Base-by-base conservation (phyloP, 2,329 filamentous ascomycete genomes). In the Clonostachys chloroleuca region DNA sequence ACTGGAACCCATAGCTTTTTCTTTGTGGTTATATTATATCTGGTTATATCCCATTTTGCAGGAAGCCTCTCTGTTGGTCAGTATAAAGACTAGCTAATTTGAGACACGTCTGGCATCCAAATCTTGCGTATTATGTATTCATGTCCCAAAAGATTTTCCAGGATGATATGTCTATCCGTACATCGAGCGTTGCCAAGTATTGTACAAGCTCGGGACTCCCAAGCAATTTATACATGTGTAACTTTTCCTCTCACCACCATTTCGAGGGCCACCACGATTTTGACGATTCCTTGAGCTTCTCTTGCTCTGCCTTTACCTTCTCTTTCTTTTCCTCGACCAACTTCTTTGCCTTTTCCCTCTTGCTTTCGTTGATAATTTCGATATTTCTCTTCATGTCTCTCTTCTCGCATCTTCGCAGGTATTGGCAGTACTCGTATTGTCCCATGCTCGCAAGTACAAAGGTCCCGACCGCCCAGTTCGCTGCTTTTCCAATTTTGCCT, bases 391-490 rank as follows among this genome's bases (percentile, higher is more conserved):
- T 87, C 84, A 99, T 92, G 52, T 89, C 87, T 51, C 84, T 81
- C 57, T 85, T 81, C 67, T 97, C 92, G 51, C 86, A 77, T 43
- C 80, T 75, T 49, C 91, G 78, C 51, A 80, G 78, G 55, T 84
- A 84, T 59, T 91, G 84, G 69, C 92, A 97, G 59, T 87, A 90
- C 67, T 96, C 89, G 68, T 91, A 94, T 44, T 86, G 85, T 33
- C 78, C 76, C 42, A 87, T 73, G n/a, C 87, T 84, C 7, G 79
- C 80, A 17, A 86, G 62, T 20, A 85, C 74, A 63, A 94, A 95
- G 35, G 82, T 76, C 7, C 84, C 88, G 6, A 94, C 90, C 0
- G 90, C 91, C 87, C 89, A 95, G 59, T 95, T 95, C 35, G 86
- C 84, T 1, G 88, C 82, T 58, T 79, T 64, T 18, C 54, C 45